Evolutionary conservation across 208 protist species (phyloP), one percentile per base, ranked within the genome.

Genomic region (Acanthamoeba castellanii): DNA sequence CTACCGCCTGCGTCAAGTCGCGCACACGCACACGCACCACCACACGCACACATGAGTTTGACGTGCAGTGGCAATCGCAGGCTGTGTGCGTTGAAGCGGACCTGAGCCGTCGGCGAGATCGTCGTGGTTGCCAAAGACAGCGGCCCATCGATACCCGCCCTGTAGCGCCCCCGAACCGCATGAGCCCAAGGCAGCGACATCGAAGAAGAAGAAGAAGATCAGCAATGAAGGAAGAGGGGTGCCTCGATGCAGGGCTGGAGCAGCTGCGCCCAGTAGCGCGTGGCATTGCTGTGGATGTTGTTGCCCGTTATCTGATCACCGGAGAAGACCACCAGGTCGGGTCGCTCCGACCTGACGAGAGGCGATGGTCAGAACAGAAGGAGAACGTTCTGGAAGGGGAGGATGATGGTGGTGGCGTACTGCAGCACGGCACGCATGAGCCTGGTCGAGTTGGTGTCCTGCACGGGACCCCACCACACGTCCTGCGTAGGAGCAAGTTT

Each of bases 41-140:
- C 52, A 18, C 52, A 5, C 16, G 1, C 2, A 20, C 55, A 20
- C 11, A 7, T 59, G 55, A 59, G 55, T 59, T 22, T 11, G 55
- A 0, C 1, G 11, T 25, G 5, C 11, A 59, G 11, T 59, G 11
- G 55, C 55, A 22, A 16, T 74, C 66, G 27, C 32, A 42, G 30
- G 66, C 66, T 45, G 30, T 45, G n/a, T 0, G 32, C 0, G 14
- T 6, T n/a, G 16, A 25, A 14, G 22, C 3, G 32, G 8, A 78
- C 70, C 70, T 34, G 34, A 59, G 2, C 93, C 93, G 0, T 59
- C 27, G 7, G 93, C 45, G 0, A 95, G 42, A 37, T 94, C 93
- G 72, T 95, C 92, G 72, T 96, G 95, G 61, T 96, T 96, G 25
- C 95, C 95, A 94, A 96, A 96, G 61, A 93, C 68, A 2, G 68